These are phyloP conservation scores for Cystobasidiaceae sp. DNA, from an alignment of 1,284 basidiomycete species.

Conservation along the genomic window DNA sequence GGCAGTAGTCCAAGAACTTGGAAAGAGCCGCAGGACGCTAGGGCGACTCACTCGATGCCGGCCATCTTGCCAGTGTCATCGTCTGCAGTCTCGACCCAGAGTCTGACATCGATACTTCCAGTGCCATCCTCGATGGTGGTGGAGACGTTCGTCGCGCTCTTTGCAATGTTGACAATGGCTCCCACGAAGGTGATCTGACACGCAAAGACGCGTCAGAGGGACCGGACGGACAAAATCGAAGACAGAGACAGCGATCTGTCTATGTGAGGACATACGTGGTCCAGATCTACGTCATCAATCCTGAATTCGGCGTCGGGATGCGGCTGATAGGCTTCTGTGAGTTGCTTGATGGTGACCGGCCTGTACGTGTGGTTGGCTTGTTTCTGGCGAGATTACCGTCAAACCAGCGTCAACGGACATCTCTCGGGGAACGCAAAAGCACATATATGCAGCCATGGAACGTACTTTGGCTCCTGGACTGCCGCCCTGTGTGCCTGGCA, in stretches of 20 bases:
- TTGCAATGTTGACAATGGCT: slow-evolving; percentile 63
- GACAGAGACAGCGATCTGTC: not conserved
- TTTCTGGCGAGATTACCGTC: slow-evolving; percentile 22
- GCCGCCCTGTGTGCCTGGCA: slow-evolving; percentile 18
- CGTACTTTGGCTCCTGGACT: slow-evolving; percentile 24
- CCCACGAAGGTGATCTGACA: slow-evolving; percentile 63
- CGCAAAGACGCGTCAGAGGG: not conserved
- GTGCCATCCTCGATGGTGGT: slow-evolving; percentile 86
- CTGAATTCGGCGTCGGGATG: slow-evolving; percentile 84
- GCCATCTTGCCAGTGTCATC: slow-evolving; percentile 54
- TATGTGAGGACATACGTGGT: slow-evolving; percentile 56
- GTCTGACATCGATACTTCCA: slow-evolving; percentile 76
- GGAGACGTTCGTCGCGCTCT: slow-evolving; percentile 72
- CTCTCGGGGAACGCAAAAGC: too few species aligned
- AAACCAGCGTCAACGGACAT: not conserved
- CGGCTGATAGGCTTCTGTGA: slow-evolving; percentile 68
- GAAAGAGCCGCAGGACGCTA: slow-evolving; percentile 17
- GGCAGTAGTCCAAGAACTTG: not conserved
- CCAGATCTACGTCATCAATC: slow-evolving; percentile 73
- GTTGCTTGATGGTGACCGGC: slow-evolving; percentile 78
- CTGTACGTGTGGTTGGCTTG: slow-evolving; percentile 51
- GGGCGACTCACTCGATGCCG: slow-evolving; percentile 48
- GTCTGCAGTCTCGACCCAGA: slow-evolving; percentile 75
- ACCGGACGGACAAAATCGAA: not conserved
- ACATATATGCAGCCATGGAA: not conserved